phyloP scores from a whole-genome alignment of 2,329 filamentous ascomycete genomes.

The Ophiostoma triangulosporum region DNA sequence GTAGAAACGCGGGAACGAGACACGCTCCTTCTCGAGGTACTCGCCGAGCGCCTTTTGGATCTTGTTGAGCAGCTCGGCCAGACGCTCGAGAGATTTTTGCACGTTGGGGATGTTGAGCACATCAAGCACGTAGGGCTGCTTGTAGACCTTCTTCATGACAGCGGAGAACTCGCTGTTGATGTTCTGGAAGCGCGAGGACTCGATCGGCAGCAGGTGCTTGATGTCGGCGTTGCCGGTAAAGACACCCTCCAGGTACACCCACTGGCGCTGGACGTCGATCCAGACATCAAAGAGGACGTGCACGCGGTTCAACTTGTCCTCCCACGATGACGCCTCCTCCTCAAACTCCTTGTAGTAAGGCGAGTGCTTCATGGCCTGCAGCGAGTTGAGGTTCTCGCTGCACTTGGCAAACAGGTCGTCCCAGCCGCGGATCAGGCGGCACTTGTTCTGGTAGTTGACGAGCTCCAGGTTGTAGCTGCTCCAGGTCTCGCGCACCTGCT shows the following conservation, averaged over 20 bases:
- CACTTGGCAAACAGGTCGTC: conserved; percentile 98
- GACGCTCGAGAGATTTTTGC: conserved; percentile 85
- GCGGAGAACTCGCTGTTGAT: conserved; percentile 98
- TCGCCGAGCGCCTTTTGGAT: conserved; percentile 98
- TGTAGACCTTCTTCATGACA: conserved; percentile 99
- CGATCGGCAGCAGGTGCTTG: conserved; percentile 91
- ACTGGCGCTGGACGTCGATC: conserved; percentile 99
- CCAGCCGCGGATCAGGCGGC: conserved; percentile 91
- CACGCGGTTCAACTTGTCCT: conserved; percentile 93
- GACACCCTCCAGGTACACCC: conserved; percentile 97
- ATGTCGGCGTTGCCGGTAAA: conserved; percentile 99
- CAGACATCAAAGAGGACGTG: conserved; percentile 98
- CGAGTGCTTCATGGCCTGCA: conserved; percentile 97
- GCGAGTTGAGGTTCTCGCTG: conserved; percentile 91
- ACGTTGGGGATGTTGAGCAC: conserved; percentile 92
- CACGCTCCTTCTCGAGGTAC: conserved; percentile 93
- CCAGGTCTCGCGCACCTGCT: conserved; percentile 93
- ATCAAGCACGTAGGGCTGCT: conserved; percentile 88
- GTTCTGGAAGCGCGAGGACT: conserved; percentile 94
- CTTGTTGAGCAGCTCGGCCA: conserved; percentile 96
- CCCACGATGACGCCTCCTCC: conserved; percentile 91
- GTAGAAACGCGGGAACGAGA: conserved; percentile 97
- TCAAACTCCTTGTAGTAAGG: conserved; percentile 99
- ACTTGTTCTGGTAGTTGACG: conserved; percentile 96
- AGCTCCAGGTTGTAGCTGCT: conserved; percentile 88